These are phyloP conservation scores for Cytidiella melzeri DNA, from an alignment of 768 basidiomycete genomes.

Conservation along the genomic window DNA sequence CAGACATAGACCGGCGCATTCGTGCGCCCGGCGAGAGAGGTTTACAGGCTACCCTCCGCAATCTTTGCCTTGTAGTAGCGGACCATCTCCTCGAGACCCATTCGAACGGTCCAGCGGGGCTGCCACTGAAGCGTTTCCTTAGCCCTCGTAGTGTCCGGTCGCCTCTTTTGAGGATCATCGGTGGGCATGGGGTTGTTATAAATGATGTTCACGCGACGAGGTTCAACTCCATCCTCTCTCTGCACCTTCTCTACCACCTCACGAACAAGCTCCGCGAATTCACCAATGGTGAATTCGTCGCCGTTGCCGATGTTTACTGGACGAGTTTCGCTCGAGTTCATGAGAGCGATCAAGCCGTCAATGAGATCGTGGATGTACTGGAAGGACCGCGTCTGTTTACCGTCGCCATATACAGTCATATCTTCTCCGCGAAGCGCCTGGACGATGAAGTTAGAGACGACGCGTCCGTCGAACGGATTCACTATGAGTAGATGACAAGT, in stretches of 20 bases:
- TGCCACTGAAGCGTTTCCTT: constrained; percentile 84
- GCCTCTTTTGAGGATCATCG: constrained; percentile 92
- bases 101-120: constrained; percentile 86
- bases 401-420: constrained; percentile 96
- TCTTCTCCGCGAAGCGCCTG: constrained; percentile 95
- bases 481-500: constrained; percentile 36
- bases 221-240: constrained; percentile 63
- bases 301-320: constrained; percentile 96
- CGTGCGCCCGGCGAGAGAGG: not conserved
- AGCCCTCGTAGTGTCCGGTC: constrained; percentile 90
- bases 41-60: constrained; percentile 71
- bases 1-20: not conserved
- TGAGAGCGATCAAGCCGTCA: constrained; percentile 87
- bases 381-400: constrained; percentile 90
- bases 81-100: constrained; percentile 95
- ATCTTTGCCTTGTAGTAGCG: constrained; percentile 89
- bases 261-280: constrained; percentile 89
- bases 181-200: constrained; percentile 79
- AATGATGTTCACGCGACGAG: constrained; percentile 56
- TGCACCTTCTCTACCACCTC: constrained; percentile 93
- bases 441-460: constrained; percentile 98
- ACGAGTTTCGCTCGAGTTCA: constrained; percentile 91
- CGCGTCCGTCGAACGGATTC: constrained; percentile 96
- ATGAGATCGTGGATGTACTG: constrained; percentile 98
- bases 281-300: constrained; percentile 93